Evolutionary conservation across 75 land plant genomes (phyloP).

Genomic region (Picea glauca): DNA sequence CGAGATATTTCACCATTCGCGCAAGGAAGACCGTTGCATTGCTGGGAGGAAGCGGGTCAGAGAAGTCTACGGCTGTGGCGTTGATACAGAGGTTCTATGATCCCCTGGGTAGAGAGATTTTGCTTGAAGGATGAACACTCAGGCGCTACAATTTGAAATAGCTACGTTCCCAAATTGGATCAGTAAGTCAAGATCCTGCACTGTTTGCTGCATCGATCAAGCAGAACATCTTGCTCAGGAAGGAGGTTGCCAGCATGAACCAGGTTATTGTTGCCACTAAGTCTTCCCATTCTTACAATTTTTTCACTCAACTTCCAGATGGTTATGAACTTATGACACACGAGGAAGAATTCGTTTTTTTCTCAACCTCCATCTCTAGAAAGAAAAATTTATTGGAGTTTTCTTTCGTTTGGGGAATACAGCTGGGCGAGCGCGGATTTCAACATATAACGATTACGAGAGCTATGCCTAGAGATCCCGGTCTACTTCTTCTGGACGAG

Average conservation of each 20-base stretch:
- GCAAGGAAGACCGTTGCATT: constrained; percentile 52
- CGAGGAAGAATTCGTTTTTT: constrained; percentile 14
- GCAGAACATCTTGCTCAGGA: constrained; percentile 46
- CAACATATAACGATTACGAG: no score
- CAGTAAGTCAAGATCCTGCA: constrained; percentile 45
- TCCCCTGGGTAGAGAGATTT: constrained; percentile 17
- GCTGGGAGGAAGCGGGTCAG: constrained; percentile 21
- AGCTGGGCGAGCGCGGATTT: no score
- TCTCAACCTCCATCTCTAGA: not conserved
- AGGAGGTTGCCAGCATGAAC: constrained; percentile 28
- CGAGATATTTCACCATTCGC: no score
- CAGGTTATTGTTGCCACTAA: constrained; percentile 14
- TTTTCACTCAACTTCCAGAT: constrained; percentile 33
- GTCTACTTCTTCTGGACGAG: no score
- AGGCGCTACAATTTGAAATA: no score
- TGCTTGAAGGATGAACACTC: constrained; percentile 4
- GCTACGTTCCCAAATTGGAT: no score
- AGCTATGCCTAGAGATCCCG: no score
- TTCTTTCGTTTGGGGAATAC: no score
- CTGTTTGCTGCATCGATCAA: constrained; percentile 41
- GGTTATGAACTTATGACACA: constrained; percentile 33
- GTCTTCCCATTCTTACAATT: constrained; percentile 39
- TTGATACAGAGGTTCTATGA: constrained; percentile 66
- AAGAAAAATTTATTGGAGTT: no score
- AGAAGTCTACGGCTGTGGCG: constrained; percentile 36